These are phyloP conservation scores for Chenopodium berlandieri DNA, from an alignment of 148 eudicot genomes.

Conservation along the genomic window DNA sequence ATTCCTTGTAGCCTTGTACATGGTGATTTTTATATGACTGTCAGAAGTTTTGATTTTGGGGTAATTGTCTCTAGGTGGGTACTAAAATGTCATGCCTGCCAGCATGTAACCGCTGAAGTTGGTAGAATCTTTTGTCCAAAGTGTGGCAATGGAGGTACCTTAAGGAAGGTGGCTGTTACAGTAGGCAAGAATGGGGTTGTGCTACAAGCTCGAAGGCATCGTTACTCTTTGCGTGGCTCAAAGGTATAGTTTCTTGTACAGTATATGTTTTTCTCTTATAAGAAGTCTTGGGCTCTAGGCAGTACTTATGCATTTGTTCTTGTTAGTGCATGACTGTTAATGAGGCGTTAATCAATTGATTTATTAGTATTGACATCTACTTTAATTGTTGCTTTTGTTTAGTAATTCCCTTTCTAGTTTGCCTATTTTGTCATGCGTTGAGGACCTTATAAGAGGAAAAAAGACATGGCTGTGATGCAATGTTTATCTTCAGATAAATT, in stretches of 20 bases:
- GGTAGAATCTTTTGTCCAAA: constrained; percentile 84
- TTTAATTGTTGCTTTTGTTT: background rate
- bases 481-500: background rate
- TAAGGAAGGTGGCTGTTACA: constrained; percentile 91
- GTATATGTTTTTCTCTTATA: background rate
- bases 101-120: constrained; percentile 74
- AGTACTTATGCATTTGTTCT: background rate
- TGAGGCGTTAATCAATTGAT: background rate
- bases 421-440: background rate
- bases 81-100: constrained; percentile 93
- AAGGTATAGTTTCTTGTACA: constrained; percentile 48
- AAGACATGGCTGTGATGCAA: too few species aligned
- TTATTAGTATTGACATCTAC: background rate
- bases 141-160: constrained; percentile 97
- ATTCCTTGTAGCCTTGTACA: too few species aligned
- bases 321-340: background rate
- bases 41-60: background rate
- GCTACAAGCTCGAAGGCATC: constrained; percentile 72
- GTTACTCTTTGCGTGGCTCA: constrained; percentile 84
- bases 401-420: background rate
- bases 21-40: background rate
- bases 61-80: constrained; percentile 70
- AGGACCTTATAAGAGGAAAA: too few species aligned
- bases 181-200: constrained; percentile 89
- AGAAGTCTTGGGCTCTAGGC: background rate